These are phyloP conservation scores for Hydrangea macrophylla DNA, from an alignment of 148 eudicot species.

Conservation along the genomic window DNA sequence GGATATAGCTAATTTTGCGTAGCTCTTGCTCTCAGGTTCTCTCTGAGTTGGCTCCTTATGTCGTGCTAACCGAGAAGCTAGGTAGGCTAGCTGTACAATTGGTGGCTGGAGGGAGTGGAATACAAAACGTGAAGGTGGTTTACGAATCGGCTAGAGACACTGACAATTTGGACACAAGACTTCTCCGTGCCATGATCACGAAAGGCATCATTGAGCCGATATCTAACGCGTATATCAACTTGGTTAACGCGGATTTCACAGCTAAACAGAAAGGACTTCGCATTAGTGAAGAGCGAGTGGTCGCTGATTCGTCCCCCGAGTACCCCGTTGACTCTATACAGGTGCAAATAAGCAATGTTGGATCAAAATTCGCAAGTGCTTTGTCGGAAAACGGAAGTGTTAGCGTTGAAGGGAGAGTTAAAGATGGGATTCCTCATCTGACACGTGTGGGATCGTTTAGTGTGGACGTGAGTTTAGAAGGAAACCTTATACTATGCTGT, in stretches of 20 bases:
- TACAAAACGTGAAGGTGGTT: slow-evolving; percentile 50
- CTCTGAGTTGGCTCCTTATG: slow-evolving; percentile 69
- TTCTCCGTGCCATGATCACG: slow-evolving; percentile 76
- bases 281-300: slow-evolving; percentile 58
- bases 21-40: slow-evolving; percentile 33
- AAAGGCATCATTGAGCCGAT: slow-evolving; percentile 84
- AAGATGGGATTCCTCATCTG: slow-evolving; percentile 56
- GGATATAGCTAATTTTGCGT: neutral
- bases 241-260: slow-evolving; percentile 76
- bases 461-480: slow-evolving; percentile 74
- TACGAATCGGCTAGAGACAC: slow-evolving; percentile 55
- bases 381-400: slow-evolving; percentile 45
- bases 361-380: slow-evolving; percentile 57
- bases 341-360: slow-evolving; percentile 50
- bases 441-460: slow-evolving; percentile 60
- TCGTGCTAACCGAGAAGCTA: slow-evolving; percentile 66
- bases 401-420: slow-evolving; percentile 66
- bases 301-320: slow-evolving; percentile 35
- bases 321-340: slow-evolving; percentile 60
- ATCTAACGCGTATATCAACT: slow-evolving; percentile 56
- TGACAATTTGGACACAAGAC: slow-evolving; percentile 72
- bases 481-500: slow-evolving; percentile 60
- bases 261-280: slow-evolving; percentile 69
- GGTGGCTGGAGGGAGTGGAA: slow-evolving; percentile 68
- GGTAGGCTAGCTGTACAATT: slow-evolving; percentile 69